Percentiles rank a stretch among this genome's conserved stretches.
phyloP scores from a whole-genome alignment of 2,329 filamentous ascomycete species.

The Beauveria varroae region DNA sequence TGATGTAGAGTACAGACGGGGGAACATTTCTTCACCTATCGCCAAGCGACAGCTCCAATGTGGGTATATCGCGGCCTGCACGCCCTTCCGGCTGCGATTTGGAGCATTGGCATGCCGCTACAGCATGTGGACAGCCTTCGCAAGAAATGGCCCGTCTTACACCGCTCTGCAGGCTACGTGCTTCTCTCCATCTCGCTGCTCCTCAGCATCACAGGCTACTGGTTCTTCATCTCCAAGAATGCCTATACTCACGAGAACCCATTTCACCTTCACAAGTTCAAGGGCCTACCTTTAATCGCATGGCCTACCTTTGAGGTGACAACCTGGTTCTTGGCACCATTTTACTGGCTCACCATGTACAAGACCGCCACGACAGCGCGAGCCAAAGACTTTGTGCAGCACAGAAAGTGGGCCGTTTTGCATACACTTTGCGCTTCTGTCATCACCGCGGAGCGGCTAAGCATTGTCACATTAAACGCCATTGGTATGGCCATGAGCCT shows the following conservation, averaged over 20 bases:
- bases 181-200: constrained; percentile 3
- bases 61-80: background rate
- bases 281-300: background rate
- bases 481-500: background rate
- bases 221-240: background rate
- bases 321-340: background rate
- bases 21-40: background rate
- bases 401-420: constrained; percentile 5
- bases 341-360: background rate
- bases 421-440: background rate
- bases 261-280: background rate
- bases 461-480: background rate
- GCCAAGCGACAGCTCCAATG: background rate
- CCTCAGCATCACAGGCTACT: constrained; percentile 4
- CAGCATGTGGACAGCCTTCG: constrained; percentile 8
- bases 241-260: background rate
- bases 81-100: background rate
- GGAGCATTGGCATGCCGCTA: constrained; percentile 9
- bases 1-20: background rate
- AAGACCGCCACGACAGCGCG: background rate
- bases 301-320: constrained; percentile 7
- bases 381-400: background rate
- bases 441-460: background rate
- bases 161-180: background rate
- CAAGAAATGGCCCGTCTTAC: constrained; percentile 1